phyloP scores from a whole-genome alignment of 2,329 filamentous ascomycete species.

The Chrysosporium keratinophilum region DNA sequence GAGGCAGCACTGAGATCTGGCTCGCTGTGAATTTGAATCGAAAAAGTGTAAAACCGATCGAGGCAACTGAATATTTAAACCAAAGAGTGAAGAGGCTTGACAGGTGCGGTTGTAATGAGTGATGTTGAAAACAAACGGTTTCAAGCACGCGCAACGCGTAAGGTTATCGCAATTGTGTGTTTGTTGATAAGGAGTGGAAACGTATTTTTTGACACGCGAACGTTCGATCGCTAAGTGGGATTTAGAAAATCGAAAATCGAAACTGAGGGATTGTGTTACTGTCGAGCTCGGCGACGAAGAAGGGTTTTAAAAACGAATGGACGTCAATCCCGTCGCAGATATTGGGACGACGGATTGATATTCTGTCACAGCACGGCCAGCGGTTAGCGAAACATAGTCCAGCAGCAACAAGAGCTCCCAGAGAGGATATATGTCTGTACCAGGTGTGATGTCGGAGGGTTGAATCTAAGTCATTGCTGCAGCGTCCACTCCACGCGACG shows the following conservation, averaged over 20 bases:
- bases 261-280: slow-evolving; percentile 5
- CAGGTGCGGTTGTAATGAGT: not conserved
- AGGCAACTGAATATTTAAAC: not conserved
- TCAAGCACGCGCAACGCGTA: slow-evolving; percentile 7
- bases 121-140: not conserved
- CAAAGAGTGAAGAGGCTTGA: slow-evolving; percentile 5
- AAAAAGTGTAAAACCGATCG: not conserved
- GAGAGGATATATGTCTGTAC: not conserved
- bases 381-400: slow-evolving; percentile 8
- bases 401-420: not conserved
- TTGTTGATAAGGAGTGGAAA: slow-evolving; percentile 10
- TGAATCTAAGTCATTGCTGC: slow-evolving; percentile 3
- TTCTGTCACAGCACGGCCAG: not conserved
- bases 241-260: not conserved
- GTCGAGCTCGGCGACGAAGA: slow-evolving; percentile 10
- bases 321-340: slow-evolving; percentile 15
- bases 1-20: not conserved
- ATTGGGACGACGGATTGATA: slow-evolving; percentile 1
- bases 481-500: not conserved
- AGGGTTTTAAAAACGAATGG: slow-evolving; percentile 14
- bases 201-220: slow-evolving; percentile 7
- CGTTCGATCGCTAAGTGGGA: slow-evolving; percentile 2
- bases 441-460: not conserved
- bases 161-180: not conserved
- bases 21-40: not conserved